Conservation (phyloP, 2,329 filamentous ascomycete genomes). For the Epichloe elymi region DNA sequence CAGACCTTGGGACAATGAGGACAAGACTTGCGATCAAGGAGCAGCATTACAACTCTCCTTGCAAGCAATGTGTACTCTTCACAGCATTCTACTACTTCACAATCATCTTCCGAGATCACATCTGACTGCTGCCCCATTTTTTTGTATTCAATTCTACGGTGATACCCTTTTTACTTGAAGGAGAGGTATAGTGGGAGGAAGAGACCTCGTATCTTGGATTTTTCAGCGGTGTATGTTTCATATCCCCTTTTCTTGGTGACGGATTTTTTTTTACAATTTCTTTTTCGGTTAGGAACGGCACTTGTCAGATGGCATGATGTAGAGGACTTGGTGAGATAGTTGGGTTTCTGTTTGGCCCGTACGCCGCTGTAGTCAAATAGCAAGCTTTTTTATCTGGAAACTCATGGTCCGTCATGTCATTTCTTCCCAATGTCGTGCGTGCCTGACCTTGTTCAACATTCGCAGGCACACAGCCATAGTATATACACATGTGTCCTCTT, state of each 20-base stretch:
- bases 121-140: constrained; percentile 8
- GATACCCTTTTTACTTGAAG: constrained; percentile 18
- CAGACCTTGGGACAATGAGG: background rate
- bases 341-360: too few species aligned
- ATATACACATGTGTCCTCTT: too few species aligned
- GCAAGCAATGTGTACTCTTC: background rate
- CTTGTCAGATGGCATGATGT: background rate
- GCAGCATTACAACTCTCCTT: background rate
- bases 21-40: background rate
- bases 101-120: constrained; percentile 8
- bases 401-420: too few species aligned
- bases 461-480: too few species aligned
- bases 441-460: too few species aligned
- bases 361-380: too few species aligned
- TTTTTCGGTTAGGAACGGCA: too few species aligned
- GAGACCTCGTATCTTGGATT: background rate
- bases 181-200: background rate
- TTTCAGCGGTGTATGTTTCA: background rate
- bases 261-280: background rate
- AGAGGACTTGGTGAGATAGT: too few species aligned
- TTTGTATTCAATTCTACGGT: constrained; percentile 19
- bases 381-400: too few species aligned
- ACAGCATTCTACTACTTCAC: constrained; percentile 2
- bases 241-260: background rate
- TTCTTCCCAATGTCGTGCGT: too few species aligned